Percentiles rank a stretch among this genome's conserved stretches.
Conservation (phyloP, 371 early-diverging fungal genomes). For the Mucor indicus region DNA sequence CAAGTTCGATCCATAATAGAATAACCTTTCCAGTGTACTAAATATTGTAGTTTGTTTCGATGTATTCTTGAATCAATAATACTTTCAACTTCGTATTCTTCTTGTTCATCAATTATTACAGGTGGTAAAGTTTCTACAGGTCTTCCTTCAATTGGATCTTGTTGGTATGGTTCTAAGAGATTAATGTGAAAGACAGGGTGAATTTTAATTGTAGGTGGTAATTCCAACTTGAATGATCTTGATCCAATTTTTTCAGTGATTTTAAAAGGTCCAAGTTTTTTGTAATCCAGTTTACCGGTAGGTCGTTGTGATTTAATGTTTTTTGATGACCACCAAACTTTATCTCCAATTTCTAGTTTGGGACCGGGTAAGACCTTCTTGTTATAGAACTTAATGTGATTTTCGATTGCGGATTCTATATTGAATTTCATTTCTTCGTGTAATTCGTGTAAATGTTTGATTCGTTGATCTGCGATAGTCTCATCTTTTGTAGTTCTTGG, state of each 20-base stretch:
- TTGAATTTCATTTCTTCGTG: conserved; percentile 5
- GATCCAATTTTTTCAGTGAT: conserved; percentile 14
- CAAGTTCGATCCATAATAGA: conserved; percentile 3
- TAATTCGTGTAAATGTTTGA: background rate
- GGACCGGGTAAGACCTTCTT: background rate
- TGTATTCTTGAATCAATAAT: conserved; percentile 20
- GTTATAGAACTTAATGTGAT: too few species aligned
- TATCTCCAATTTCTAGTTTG: conserved; percentile 17
- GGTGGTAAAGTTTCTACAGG: conserved; percentile 16
- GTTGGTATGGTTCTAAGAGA: conserved; percentile 15
- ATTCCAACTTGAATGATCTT: conserved; percentile 16
- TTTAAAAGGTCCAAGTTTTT: conserved; percentile 22
- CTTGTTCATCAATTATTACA: conserved; percentile 22
- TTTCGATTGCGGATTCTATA: too few species aligned
- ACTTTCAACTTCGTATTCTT: conserved; percentile 33
- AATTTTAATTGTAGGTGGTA: conserved; percentile 22
- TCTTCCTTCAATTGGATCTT: conserved; percentile 18
- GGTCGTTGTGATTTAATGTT: conserved; percentile 21
- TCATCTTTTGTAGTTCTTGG: conserved; percentile 1
- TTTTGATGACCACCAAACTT: conserved; percentile 18
- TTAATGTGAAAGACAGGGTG: conserved; percentile 39
- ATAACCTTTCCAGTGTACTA: conserved; percentile 23
- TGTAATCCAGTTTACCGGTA: conserved; percentile 18
- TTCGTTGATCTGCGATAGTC: background rate
- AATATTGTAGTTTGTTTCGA: conserved; percentile 21